Evolutionary conservation across 129 eudicot species (phyloP).

Genomic region (Rutidosis leptorrhynchoides): DNA sequence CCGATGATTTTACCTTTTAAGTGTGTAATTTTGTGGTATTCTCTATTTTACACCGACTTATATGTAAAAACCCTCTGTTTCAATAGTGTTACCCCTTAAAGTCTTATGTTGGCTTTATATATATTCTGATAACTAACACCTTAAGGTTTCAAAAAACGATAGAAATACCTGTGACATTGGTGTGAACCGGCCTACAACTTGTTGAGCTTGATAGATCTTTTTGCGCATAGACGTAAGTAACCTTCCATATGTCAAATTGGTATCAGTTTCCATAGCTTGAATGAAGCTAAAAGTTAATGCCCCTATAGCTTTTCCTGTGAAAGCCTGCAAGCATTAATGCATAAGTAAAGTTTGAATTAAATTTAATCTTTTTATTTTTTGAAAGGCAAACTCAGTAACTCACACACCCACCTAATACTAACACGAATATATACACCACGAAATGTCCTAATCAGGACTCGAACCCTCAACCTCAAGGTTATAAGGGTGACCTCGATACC

Average conservation of each 20-base stretch:
- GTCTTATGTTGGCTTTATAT: neutral
- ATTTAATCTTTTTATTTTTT: too few relatives aligned
- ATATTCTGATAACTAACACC: neutral
- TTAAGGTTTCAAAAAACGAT: neutral
- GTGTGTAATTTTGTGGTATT: neutral
- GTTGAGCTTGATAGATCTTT: constrained; percentile 43
- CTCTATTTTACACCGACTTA: too few relatives aligned
- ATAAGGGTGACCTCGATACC: too few relatives aligned
- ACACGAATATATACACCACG: too few relatives aligned
- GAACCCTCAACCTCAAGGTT: too few relatives aligned
- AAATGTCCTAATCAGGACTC: too few relatives aligned
- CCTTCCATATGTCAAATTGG: constrained; percentile 54
- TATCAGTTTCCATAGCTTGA: constrained; percentile 48
- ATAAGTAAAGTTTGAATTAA: neutral
- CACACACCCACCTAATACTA: too few relatives aligned
- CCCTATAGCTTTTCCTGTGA: constrained; percentile 57
- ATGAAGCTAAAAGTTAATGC: constrained; percentile 71
- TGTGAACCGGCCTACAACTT: constrained; percentile 30
- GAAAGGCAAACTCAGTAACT: too few relatives aligned
- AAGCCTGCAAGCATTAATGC: constrained; percentile 35
- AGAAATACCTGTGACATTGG: constrained; percentile 44
- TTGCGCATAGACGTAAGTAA: constrained; percentile 45
- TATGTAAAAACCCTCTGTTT: too few relatives aligned
- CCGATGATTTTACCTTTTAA: neutral
- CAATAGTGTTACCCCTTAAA: neutral